These are phyloP conservation scores for Solanum bulbocastanum DNA, from an alignment of 257 asterid species.

Conservation along the genomic window DNA sequence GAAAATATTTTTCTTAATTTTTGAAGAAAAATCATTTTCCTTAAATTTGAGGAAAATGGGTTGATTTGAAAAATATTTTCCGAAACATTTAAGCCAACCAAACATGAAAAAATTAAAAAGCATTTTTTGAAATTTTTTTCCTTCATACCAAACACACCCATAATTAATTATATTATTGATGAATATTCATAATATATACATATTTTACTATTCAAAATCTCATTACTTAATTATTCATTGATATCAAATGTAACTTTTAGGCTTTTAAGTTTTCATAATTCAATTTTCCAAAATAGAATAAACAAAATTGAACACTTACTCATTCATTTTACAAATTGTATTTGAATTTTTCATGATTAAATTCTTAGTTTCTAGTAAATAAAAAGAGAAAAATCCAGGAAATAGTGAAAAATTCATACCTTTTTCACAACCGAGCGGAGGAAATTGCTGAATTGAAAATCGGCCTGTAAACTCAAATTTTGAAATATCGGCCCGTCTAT, in stretches of 20 bases:
- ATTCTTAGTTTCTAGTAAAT: not conserved
- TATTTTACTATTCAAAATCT: not conserved
- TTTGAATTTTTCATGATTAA: too few relatives aligned
- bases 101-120: too few relatives aligned
- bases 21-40: too few relatives aligned
- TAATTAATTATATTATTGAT: not conserved
- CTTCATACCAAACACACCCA: not conserved
- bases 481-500: not conserved
- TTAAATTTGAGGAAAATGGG: too few relatives aligned
- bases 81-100: too few relatives aligned
- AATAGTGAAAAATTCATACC: not conserved
- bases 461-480: not conserved
- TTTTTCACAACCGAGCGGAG: not conserved
- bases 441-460: not conserved
- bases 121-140: fast-evolving
- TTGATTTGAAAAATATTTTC: too few relatives aligned
- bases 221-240: not conserved
- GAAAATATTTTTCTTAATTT: too few relatives aligned
- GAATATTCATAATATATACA: not conserved
- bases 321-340: not conserved
- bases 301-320: not conserved
- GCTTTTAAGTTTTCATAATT: not conserved
- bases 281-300: not conserved
- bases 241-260: not conserved
- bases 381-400: not conserved